A percentile compares a stretch with the other conserved stretches of the same genome.
phyloP scores from a whole-genome alignment of 2,329 filamentous ascomycete species.

The Thielaviopsis musarum region DNA sequence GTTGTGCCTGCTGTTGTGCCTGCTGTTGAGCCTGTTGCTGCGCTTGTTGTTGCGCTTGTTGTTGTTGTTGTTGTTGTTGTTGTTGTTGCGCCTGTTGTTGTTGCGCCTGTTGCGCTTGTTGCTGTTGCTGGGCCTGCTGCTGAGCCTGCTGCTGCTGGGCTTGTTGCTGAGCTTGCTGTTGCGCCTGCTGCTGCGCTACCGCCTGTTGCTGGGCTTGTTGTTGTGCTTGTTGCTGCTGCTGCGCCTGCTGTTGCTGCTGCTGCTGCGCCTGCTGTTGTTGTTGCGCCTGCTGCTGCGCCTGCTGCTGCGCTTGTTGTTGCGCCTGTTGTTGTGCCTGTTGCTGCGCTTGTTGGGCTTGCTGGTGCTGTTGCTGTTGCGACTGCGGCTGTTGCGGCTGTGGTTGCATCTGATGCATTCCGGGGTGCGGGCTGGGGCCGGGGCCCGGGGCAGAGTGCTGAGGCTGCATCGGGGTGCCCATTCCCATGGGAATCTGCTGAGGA shows the following conservation, averaged over 20 bases:
- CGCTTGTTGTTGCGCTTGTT: not conserved
- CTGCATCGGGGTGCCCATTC: constrained; percentile 14
- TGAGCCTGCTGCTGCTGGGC: constrained; percentile 20
- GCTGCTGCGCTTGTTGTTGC: constrained; percentile 4
- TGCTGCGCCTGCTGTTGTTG: not conserved
- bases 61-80: constrained; percentile 14
- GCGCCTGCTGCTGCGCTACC: constrained; percentile 21
- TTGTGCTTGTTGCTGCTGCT: constrained; percentile 15
- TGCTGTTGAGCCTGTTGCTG: not conserved
- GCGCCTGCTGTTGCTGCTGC: not conserved
- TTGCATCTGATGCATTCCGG: constrained; percentile 19
- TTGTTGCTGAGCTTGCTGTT: constrained; percentile 18
- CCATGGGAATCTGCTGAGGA: constrained; percentile 20
- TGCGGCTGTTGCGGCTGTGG: constrained; percentile 3
- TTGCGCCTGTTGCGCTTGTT: constrained; percentile 21
- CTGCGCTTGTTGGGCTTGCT: constrained; percentile 21
- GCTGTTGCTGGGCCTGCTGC: constrained; percentile 18
- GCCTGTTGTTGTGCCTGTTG: constrained; percentile 22
- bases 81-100: constrained; percentile 18
- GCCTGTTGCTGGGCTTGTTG: constrained; percentile 23
- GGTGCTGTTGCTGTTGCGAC: constrained; percentile 12
- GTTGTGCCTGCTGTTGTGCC: not conserved
- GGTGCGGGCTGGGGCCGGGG: constrained; percentile 19
- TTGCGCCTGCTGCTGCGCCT: constrained; percentile 1
- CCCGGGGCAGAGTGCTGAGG: constrained; percentile 14